These are phyloP conservation scores for Alternaria conjuncta DNA, from an alignment of 2,329 filamentous ascomycete genomes.

Conservation along the genomic window DNA sequence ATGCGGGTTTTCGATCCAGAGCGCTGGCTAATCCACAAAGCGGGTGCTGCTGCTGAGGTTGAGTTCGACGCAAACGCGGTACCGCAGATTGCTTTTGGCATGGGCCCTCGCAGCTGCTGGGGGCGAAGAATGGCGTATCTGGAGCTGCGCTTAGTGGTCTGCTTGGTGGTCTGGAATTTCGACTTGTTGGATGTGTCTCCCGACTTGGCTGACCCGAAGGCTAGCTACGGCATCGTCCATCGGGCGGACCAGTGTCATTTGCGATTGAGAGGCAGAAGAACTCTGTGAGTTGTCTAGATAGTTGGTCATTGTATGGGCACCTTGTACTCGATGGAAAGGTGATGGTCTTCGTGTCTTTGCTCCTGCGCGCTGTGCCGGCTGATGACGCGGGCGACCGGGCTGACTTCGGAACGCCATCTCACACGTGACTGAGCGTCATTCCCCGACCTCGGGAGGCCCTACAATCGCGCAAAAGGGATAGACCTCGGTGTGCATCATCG, in stretches of 20 bases:
- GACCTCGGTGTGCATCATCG: background rate
- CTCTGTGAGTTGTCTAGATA: background rate
- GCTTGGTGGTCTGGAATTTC: constrained; percentile 11
- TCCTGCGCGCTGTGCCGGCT: background rate
- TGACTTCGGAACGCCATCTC: background rate
- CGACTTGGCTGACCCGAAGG: background rate
- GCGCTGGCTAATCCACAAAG: constrained; percentile 3
- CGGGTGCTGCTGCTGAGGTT: background rate
- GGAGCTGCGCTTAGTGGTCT: constrained; percentile 14
- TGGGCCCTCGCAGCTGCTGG: constrained; percentile 11
- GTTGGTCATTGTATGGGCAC: background rate
- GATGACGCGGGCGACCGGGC: background rate
- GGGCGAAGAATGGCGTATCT: constrained; percentile 14
- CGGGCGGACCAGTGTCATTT: background rate
- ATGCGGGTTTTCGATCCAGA: constrained; percentile 7
- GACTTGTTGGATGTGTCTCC: constrained; percentile 4
- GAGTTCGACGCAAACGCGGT: constrained; percentile 4
- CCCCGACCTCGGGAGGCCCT: too few species aligned
- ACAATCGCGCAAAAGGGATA: background rate
- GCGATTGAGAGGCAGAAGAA: background rate
- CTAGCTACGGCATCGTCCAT: background rate
- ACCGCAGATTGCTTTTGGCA: constrained; percentile 8
- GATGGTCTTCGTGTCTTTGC: background rate
- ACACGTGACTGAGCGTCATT: background rate
- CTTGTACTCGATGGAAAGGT: background rate